phyloP scores from a whole-genome alignment of 2,329 filamentous ascomycete species.

The Ophiostoma sp. region DNA sequence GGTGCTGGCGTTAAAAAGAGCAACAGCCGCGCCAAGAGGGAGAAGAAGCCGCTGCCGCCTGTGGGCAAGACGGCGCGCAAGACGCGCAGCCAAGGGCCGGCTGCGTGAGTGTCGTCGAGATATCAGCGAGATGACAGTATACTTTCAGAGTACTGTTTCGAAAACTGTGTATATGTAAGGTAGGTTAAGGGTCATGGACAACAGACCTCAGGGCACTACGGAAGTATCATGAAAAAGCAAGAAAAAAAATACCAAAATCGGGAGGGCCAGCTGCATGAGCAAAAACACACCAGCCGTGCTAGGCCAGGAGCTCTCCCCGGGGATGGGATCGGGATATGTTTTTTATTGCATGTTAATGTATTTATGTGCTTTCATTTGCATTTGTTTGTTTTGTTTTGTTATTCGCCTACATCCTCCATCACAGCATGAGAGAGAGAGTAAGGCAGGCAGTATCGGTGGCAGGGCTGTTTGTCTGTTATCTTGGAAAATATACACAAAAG shows the following conservation, averaged over 20 bases:
- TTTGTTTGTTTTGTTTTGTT: not conserved
- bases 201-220: not conserved
- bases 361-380: not conserved
- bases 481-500: not conserved
- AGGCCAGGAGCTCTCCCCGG: not conserved
- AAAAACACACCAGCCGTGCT: not conserved
- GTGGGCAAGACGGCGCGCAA: slow-evolving; percentile 42
- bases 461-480: not conserved
- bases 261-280: not conserved
- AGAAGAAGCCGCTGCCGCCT: slow-evolving; percentile 35
- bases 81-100: slow-evolving; percentile 43
- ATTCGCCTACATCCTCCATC: not conserved
- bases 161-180: not conserved
- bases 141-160: not conserved
- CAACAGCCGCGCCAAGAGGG: slow-evolving; percentile 30
- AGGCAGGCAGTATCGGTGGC: not conserved
- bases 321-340: not conserved
- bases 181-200: not conserved
- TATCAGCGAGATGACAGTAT: not conserved
- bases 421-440: not conserved
- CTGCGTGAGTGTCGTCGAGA: not conserved
- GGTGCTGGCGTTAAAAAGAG: slow-evolving; percentile 30
- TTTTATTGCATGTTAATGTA: not conserved
- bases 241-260: not conserved
- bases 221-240: not conserved